Evolutionary conservation across 176 grass and related monocot species (phyloP).

Genomic region (Luzula sylvatica): DNA sequence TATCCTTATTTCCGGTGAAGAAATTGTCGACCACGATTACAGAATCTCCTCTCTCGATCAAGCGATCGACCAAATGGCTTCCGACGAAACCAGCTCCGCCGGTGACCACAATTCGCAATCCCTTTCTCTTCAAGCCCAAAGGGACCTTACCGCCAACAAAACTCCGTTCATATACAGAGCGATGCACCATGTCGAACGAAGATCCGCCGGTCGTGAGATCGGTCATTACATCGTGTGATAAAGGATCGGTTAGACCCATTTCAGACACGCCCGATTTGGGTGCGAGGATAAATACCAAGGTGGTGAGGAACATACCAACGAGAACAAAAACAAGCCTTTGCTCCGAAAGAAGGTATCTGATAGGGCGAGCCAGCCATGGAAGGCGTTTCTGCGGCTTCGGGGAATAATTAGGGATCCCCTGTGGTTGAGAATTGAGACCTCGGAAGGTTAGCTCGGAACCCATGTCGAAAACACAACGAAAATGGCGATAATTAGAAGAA

Average conservation of each 20-base stretch:
- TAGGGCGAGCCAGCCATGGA: slow-evolving; percentile 15
- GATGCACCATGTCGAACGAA: slow-evolving; percentile 8
- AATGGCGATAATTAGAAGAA: too few species aligned
- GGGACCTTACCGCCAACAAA: slow-evolving; percentile 43
- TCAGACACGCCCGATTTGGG: slow-evolving; percentile 5
- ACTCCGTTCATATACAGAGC: not conserved
- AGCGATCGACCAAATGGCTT: slow-evolving; percentile 74
- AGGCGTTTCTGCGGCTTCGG: slow-evolving; percentile 30
- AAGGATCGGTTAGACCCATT: slow-evolving; percentile 11
- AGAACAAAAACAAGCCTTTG: slow-evolving; percentile 51
- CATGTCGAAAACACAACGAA: slow-evolving; percentile 12
- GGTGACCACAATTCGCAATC: slow-evolving; percentile 47
- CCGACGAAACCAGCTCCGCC: slow-evolving; percentile 87
- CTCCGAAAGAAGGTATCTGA: slow-evolving; percentile 49
- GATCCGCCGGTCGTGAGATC: slow-evolving; percentile 5
- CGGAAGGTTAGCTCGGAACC: slow-evolving; percentile 53
- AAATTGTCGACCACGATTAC: slow-evolving; percentile 94
- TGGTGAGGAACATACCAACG: slow-evolving; percentile 49
- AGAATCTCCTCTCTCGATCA: slow-evolving; percentile 56
- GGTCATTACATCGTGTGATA: slow-evolving; percentile 1
- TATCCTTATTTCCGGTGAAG: slow-evolving; percentile 81
- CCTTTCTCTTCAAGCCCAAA: slow-evolving; percentile 53
- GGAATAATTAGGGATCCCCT: slow-evolving; percentile 11
- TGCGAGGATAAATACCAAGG: slow-evolving; percentile 28
- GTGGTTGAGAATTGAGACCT: slow-evolving; percentile 25